These are phyloP conservation scores for Penicillium sp. DNA, from an alignment of 2,329 filamentous ascomycete genomes.

Conservation along the genomic window DNA sequence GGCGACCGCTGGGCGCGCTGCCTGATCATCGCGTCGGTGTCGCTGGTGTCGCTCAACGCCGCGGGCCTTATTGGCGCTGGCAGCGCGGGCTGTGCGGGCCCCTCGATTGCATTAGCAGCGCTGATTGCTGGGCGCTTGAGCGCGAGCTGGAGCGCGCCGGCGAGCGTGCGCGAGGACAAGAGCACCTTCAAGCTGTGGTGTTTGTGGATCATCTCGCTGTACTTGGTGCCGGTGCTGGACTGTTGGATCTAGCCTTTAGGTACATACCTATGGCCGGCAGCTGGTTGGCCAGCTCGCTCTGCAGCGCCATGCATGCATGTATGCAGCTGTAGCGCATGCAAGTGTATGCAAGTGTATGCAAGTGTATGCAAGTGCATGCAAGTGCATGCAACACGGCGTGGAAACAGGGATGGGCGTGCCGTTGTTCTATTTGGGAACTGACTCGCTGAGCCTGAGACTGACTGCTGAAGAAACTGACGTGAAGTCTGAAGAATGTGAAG, in stretches of 20 bases:
- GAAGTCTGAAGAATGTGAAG: too few relatives aligned
- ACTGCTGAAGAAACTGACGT: too few relatives aligned
- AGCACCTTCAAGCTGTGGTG: conserved; percentile 3
- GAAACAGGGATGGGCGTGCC: too few relatives aligned
- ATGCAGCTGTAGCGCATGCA: too few relatives aligned
- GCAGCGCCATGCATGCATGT: too few relatives aligned
- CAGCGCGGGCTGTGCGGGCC: not conserved
- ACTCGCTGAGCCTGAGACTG: too few relatives aligned
- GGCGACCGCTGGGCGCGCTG: not conserved
- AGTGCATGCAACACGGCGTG: too few relatives aligned
- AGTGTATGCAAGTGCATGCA: too few relatives aligned
- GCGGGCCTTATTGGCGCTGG: not conserved
- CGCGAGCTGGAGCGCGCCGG: not conserved
- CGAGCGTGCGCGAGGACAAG: not conserved
- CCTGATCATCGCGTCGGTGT: not conserved
- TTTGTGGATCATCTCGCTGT: not conserved
- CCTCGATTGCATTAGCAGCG: not conserved
- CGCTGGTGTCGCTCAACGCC: not conserved
- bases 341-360: too few relatives aligned
- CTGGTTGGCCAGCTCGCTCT: not conserved
- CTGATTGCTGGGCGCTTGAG: not conserved
- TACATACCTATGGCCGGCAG: not conserved
- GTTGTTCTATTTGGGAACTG: too few relatives aligned
- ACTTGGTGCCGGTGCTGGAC: not conserved
- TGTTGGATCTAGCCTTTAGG: too few relatives aligned